A percentile compares a stretch with the other conserved stretches of the same genome.
These are phyloP conservation scores for Colletotrichum nymphaeae DNA, from an alignment of 2,329 filamentous ascomycete species.

Conservation along the genomic window DNA sequence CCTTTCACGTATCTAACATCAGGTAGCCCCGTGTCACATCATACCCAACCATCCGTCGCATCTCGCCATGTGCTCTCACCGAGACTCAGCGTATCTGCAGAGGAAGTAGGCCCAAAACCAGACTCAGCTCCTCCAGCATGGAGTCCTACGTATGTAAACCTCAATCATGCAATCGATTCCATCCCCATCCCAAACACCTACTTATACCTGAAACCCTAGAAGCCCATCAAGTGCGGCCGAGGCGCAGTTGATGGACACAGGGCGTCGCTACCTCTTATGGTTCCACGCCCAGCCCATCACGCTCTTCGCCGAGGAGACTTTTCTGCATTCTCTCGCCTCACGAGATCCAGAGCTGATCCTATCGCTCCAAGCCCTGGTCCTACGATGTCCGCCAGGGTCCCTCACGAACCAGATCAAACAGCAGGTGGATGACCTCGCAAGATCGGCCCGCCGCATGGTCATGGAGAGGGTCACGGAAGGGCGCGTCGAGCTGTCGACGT, in stretches of 20 bases:
- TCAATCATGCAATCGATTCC: neutral
- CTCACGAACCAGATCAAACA: neutral
- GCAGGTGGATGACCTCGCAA: neutral
- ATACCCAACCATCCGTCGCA: neutral
- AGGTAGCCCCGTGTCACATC: neutral
- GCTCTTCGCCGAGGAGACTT: constrained; percentile 54
- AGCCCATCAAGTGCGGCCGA: neutral
- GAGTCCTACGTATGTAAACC: neutral
- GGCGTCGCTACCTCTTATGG: constrained; percentile 53
- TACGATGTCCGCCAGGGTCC: constrained; percentile 50
- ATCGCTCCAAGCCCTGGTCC: constrained; percentile 51
- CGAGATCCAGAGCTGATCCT: constrained; percentile 50
- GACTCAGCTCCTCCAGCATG: accelerated
- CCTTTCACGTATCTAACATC: neutral
- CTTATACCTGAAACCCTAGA: neutral
- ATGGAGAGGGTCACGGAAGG: constrained; percentile 49
- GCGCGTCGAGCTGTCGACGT: constrained; percentile 48
- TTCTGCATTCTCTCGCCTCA: constrained; percentile 50
- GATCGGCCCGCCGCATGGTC: constrained; percentile 39
- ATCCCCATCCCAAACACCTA: accelerated
- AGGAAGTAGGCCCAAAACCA: neutral
- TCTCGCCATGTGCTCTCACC: neutral
- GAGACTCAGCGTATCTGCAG: neutral
- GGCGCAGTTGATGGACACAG: neutral
- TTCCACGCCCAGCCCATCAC: constrained; percentile 62